Evolutionary conservation across 2,329 filamentous ascomycete genomes (phyloP).

Genomic region (Ophiostoma perfectum): DNA sequence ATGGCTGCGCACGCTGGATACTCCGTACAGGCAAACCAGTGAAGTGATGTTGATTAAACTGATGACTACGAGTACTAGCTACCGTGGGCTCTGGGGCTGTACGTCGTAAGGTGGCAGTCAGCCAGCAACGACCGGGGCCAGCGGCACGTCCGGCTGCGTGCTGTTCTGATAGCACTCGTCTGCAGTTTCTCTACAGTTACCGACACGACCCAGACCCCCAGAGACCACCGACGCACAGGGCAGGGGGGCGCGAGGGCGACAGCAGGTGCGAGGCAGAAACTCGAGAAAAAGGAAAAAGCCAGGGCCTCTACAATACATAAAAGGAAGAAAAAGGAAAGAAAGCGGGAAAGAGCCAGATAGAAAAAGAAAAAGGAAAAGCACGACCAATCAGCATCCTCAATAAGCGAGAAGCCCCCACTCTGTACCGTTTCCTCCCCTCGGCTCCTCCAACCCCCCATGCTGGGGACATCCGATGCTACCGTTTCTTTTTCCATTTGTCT

Average conservation of each 20-base stretch:
- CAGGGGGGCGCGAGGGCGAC: neutral
- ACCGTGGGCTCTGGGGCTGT: too few relatives aligned
- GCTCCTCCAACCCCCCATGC: neutral
- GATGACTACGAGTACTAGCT: neutral
- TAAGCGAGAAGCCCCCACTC: neutral
- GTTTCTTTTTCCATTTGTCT: neutral
- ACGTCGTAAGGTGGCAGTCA: too few relatives aligned
- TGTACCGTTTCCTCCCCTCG: neutral
- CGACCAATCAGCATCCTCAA: neutral
- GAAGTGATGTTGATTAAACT: neutral
- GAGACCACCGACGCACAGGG: neutral
- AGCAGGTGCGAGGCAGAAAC: neutral
- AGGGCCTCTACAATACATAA: neutral
- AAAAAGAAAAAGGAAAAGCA: neutral
- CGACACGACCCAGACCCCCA: neutral
- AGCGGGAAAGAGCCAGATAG: neutral
- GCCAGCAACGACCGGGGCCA: neutral
- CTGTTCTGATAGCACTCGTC: neutral
- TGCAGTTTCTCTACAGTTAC: neutral
- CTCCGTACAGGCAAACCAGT: neutral
- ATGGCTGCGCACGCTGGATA: too few relatives aligned
- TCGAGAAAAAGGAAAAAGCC: neutral
- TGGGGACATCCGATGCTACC: neutral
- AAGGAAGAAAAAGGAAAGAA: neutral
- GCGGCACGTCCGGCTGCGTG: neutral